Conservation (phyloP, 1,284 basidiomycete species). For the Fomes fomentarius region DNA sequence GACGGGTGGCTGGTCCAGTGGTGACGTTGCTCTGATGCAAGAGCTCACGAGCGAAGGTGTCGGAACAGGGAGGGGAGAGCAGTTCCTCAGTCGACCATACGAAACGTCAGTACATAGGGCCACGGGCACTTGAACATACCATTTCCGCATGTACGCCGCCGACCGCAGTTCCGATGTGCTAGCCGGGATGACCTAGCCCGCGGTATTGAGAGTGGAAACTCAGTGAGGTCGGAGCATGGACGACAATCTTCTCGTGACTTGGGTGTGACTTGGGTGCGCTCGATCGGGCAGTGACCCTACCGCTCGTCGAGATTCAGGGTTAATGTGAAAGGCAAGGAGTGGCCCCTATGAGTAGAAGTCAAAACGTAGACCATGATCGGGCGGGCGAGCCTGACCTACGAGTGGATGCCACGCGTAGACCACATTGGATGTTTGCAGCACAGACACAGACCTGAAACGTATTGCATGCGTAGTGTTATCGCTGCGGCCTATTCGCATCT, state of each 20-base stretch:
- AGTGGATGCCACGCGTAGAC: background rate
- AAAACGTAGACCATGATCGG: slow-evolving; percentile 3
- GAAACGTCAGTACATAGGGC: slow-evolving; percentile 4
- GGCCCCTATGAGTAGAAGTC: slow-evolving; percentile 2
- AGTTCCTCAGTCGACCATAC: background rate
- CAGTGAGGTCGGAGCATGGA: slow-evolving; percentile 8
- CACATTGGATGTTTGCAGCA: background rate
- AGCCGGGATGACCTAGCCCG: background rate
- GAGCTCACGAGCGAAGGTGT: background rate
- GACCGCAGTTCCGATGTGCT: background rate
- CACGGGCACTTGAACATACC: background rate
- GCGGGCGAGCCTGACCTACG: slow-evolving; percentile 1
- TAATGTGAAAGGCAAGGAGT: slow-evolving; percentile 8
- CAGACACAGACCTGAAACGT: background rate
- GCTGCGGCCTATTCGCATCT: background rate
- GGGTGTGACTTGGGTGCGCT: background rate
- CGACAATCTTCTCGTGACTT: slow-evolving; percentile 15
- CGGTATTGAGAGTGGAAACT: background rate
- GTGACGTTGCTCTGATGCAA: background rate
- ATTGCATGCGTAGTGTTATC: slow-evolving; percentile 1
- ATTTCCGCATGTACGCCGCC: background rate
- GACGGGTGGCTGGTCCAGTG: too few species aligned
- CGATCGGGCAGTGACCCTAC: slow-evolving; percentile 2
- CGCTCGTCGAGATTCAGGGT: background rate
- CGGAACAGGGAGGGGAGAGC: background rate